phyloP scores from a whole-genome alignment of 176 grass and related monocot species.

The Zizania latifolia region DNA sequence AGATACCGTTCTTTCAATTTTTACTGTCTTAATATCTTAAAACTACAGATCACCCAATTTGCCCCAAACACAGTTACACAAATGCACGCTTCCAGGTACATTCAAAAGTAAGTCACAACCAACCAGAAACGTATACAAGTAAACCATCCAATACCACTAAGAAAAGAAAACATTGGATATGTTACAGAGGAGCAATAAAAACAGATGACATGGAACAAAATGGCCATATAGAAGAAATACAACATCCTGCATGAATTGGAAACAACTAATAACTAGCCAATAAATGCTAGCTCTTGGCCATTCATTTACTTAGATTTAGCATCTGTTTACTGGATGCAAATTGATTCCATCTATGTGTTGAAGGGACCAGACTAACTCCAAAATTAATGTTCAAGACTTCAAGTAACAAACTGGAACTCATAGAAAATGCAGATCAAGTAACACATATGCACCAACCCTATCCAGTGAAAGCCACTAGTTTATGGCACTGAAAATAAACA shows the following conservation, averaged over 20 bases:
- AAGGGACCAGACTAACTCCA: too few species aligned
- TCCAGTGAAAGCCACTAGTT: not conserved
- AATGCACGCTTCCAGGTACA: not conserved
- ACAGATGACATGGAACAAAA: not conserved
- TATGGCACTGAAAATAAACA: not conserved
- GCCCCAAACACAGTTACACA: not conserved
- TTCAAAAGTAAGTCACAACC: not conserved
- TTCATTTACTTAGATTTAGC: not conserved
- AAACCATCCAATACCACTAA: not conserved
- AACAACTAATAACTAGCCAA: too few species aligned
- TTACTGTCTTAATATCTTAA: not conserved
- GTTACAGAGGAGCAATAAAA: not conserved
- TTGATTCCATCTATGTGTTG: too few species aligned
- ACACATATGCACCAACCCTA: not conserved
- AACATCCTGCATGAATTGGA: not conserved
- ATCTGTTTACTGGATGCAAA: not conserved
- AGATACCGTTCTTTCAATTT: not conserved
- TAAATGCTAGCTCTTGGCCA: not conserved
- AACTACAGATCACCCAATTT: not conserved
- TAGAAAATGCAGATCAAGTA: not conserved
- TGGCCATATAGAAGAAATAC: not conserved
- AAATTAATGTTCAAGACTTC: too few species aligned
- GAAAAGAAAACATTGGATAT: not conserved
- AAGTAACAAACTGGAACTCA: not conserved
- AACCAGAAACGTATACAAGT: not conserved